phyloP scores from a whole-genome alignment of 345 rosid genomes.

The Citrus australasica region DNA sequence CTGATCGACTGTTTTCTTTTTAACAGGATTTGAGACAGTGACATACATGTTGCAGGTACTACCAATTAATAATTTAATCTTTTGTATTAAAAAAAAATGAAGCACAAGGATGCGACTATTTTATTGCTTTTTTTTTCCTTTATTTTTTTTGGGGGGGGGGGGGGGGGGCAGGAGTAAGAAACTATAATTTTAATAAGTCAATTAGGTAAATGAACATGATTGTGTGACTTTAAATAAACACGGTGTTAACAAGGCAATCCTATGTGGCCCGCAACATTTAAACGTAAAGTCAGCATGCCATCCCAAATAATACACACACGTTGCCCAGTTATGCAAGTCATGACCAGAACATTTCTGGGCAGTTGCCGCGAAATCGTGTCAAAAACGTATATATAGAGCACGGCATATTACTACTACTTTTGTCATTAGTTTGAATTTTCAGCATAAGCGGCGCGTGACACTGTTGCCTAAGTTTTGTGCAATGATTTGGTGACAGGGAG shows the following conservation, averaged over 20 bases:
- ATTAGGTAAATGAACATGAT: neutral
- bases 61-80: neutral
- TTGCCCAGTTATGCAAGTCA: neutral
- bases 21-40: conserved; percentile 89
- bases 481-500: conserved; percentile 44
- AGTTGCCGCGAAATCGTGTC: neutral
- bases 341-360: neutral
- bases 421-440: neutral
- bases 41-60: conserved; percentile 93
- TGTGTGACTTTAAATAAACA: neutral
- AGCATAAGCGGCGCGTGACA: neutral
- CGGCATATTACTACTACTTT: neutral
- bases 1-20: neutral
- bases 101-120: neutral
- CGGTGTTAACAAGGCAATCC: neutral
- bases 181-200: neutral
- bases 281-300: conserved; percentile 1
- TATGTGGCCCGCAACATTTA: conserved; percentile 3
- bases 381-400: neutral
- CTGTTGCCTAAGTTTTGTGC: neutral
- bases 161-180: neutral
- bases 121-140: neutral
- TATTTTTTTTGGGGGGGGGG: neutral
- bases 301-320: neutral
- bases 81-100: neutral